Percentiles rank a stretch among this genome's conserved stretches.
phyloP scores from a whole-genome alignment of 2,329 filamentous ascomycete genomes.

The Byssochlamys sp. region DNA sequence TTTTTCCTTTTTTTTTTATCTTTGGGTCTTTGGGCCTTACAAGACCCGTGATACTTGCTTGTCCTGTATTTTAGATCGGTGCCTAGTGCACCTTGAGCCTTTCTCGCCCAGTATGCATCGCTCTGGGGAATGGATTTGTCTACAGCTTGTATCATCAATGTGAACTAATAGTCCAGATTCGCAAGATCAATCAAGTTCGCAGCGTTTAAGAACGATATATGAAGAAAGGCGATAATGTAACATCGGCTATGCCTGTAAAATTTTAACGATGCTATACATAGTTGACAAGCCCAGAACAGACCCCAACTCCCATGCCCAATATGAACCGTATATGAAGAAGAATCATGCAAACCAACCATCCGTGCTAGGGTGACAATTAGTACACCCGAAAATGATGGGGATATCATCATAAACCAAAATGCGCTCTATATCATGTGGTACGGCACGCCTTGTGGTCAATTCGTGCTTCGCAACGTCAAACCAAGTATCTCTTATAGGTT shows the following conservation, averaged over 20 bases:
- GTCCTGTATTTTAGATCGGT: not conserved
- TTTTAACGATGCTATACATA: not conserved
- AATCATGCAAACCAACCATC: constrained; percentile 25
- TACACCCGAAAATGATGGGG: constrained; percentile 28
- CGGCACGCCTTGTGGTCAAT: constrained; percentile 17
- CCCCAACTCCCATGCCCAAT: not conserved
- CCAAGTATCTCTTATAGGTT: constrained; percentile 31
- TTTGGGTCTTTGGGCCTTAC: not conserved
- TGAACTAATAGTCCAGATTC: not conserved
- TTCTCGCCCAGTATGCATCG: not conserved
- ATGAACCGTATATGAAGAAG: not conserved
- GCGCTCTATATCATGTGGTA: constrained; percentile 25
- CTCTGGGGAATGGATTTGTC: not conserved
- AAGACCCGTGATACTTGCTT: not conserved
- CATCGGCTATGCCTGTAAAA: not conserved
- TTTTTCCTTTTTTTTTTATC: not conserved
- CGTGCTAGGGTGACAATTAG: constrained; percentile 17
- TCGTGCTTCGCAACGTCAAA: constrained; percentile 27
- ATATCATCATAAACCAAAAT: constrained; percentile 25
- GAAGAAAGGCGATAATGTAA: not conserved
- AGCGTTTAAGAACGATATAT: not conserved
- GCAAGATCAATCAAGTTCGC: not conserved
- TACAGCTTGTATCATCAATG: not conserved
- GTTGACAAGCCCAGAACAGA: not conserved
- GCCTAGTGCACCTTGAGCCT: not conserved